Conservation (phyloP, 176 grass and related monocot genomes). For the Juncus inflexus region DNA sequence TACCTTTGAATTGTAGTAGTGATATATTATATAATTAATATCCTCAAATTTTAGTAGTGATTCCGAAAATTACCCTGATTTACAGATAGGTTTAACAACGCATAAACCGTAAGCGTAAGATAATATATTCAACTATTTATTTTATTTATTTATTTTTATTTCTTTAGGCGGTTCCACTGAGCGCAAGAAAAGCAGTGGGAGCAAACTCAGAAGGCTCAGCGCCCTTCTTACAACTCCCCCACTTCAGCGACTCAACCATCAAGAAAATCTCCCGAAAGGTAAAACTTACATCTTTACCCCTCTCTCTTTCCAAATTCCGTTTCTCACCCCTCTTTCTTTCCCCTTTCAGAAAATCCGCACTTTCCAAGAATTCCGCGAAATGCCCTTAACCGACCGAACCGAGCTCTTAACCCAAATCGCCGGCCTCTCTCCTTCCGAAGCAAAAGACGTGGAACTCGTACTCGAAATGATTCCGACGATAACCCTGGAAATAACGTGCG, state of each 20-base stretch:
- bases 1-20: too few relatives aligned
- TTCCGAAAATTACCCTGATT: too few relatives aligned
- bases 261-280: conserved; percentile 90
- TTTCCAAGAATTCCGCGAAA: conserved; percentile 76
- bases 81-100: too few relatives aligned
- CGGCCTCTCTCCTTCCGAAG: conserved; percentile 59
- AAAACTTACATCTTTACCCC: not conserved
- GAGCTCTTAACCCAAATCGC: conserved; percentile 68
- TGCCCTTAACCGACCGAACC: conserved; percentile 53
- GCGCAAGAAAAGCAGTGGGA: conserved; percentile 71
- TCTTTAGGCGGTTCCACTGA: conserved; percentile 67
- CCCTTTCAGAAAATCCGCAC: conserved; percentile 65
- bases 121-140: too few relatives aligned
- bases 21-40: too few relatives aligned
- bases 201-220: conserved; percentile 78
- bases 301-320: not conserved
- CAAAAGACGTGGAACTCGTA: conserved; percentile 65
- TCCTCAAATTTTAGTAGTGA: too few relatives aligned
- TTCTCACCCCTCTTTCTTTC: not conserved
- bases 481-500: conserved; percentile 81
- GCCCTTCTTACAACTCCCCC: conserved; percentile 87
- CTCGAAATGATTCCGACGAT: conserved; percentile 93
- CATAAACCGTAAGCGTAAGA: too few relatives aligned
- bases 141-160: too few relatives aligned
- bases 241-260: conserved; percentile 70